Evolutionary conservation across 2,329 filamentous ascomycete genomes (phyloP).

Genomic region (Penicillium thymicola): DNA sequence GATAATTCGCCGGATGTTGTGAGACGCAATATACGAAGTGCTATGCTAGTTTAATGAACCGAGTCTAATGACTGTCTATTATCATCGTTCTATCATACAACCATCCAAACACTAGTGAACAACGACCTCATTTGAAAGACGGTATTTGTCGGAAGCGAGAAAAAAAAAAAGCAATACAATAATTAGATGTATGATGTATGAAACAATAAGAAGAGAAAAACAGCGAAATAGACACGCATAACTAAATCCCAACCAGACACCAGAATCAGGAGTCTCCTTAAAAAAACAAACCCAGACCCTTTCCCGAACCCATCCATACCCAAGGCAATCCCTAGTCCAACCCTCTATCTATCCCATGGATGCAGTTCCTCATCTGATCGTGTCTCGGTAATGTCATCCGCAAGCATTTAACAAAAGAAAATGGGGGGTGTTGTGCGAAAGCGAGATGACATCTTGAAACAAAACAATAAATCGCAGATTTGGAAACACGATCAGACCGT

Average conservation of each 20-base stretch:
- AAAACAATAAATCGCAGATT: conserved; percentile 10
- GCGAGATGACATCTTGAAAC: conserved; percentile 14
- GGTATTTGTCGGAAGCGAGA: conserved; percentile 10
- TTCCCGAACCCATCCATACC: conserved; percentile 8
- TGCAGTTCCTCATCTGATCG: conserved; percentile 28
- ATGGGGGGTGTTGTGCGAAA: conserved; percentile 1
- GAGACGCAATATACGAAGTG: too few relatives aligned
- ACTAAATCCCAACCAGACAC: conserved; percentile 22
- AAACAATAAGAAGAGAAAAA: conserved; percentile 9
- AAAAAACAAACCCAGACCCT: conserved; percentile 11
- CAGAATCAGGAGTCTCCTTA: conserved; percentile 15
- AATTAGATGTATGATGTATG: conserved; percentile 11
- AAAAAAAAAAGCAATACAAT: not conserved
- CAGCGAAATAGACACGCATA: conserved; percentile 14
- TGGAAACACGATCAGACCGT: conserved; percentile 12
- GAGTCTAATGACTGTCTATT: not conserved
- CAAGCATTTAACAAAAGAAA: conserved; percentile 19
- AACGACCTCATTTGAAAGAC: conserved; percentile 3
- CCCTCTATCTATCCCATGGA: conserved; percentile 15
- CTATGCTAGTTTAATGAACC: too few relatives aligned
- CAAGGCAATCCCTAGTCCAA: conserved; percentile 3
- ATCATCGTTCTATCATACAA: not conserved
- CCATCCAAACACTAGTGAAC: not conserved
- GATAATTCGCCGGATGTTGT: too few relatives aligned
- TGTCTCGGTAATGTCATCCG: conserved; percentile 28